Percentiles rank a stretch among this genome's conserved stretches.
Conservation (phyloP, 2,329 filamentous ascomycete genomes). For the Aspergillus niger region DNA sequence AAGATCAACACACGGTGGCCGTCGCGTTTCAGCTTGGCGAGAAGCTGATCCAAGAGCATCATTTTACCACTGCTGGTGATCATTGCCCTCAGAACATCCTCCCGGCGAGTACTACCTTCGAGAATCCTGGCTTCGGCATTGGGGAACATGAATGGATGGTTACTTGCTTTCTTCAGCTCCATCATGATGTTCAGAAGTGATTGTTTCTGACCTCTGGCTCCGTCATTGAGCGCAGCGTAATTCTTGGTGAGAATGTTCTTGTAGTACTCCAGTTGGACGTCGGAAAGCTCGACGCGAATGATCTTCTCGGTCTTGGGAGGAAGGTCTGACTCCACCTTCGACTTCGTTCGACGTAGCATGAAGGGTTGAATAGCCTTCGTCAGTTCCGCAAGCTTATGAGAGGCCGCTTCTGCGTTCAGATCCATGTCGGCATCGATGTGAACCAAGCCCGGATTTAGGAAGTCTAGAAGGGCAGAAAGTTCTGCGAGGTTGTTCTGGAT, state of each 20-base stretch:
- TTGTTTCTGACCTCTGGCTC: constrained; percentile 86
- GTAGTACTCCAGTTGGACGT: constrained; percentile 96
- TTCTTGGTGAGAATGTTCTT: constrained; percentile 98
- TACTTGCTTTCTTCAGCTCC: constrained; percentile 99
- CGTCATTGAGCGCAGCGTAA: constrained; percentile 90
- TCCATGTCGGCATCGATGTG: constrained; percentile 91
- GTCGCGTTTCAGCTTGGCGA: constrained; percentile 89
- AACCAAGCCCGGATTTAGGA: constrained; percentile 92
- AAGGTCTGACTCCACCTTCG: constrained; percentile 94
- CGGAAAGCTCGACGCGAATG: constrained; percentile 93
- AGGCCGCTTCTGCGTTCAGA: constrained; percentile 75
- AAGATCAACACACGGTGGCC: constrained; percentile 96
- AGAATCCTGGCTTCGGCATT: constrained; percentile 89
- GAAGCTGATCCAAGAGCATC: constrained; percentile 96
- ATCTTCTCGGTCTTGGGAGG: constrained; percentile 99
- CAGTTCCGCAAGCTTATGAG: constrained; percentile 81
- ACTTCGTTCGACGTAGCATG: constrained; percentile 93
- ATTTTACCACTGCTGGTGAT: constrained; percentile 99
- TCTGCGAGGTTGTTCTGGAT: constrained; percentile 97
- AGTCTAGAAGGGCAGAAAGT: constrained; percentile 88
- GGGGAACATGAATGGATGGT: constrained; percentile 97
- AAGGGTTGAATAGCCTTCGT: constrained; percentile 87
- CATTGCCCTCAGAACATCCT: constrained; percentile 87
- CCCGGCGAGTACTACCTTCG: constrained; percentile 74
- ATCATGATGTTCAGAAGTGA: constrained; percentile 98